Base-by-base conservation (phyloP, 306 rosid genomes). In the Lathyrus aphaca region DNA sequence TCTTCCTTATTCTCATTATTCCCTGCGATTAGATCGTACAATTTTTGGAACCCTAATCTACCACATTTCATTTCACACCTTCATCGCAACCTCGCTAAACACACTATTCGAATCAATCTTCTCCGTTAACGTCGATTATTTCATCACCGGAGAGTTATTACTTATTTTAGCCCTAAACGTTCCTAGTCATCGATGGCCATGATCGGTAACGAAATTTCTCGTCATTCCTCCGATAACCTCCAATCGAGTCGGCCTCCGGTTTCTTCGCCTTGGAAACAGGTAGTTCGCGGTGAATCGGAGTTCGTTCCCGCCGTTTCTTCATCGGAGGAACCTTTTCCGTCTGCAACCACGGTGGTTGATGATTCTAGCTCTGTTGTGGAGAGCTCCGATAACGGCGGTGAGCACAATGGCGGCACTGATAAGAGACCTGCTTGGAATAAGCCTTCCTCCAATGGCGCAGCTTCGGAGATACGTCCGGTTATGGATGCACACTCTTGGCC, bases 401-500 rank as follows among this genome's bases (percentile, higher is more conserved):
- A 71, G 35, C 27, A 35, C 16, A 55, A 69, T 55, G 85, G 79
- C 59, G 76, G 78, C 73, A 81, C 68, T 3, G 86, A 71, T 37
- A 86, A 82, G 86, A 86, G 80, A 83, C 89, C 80, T 3, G 98
- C 68, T 17, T 92, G 96, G 96, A 92, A 81, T 48, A 90, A 76
- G 83, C 86, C 92, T 1, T 81, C 90, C 0, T 74, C 88, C 19
- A 84, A 86, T 69, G 96, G 86, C 14, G 81, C 76, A 1, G 69
- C 15, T 29, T 72, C 69, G 4, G 94, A 85, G 74, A 77, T 69
- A 77, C 87, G 75, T 43, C 84, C 86, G 8, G 96, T 88, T 58
- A 86, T 90, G 83, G 96, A 87, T 32, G 84, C 83, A 7, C 86
- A 60, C 8, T 85, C 94, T 12, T 93, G 94, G 96, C 97, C 95